Evolutionary conservation across 1,139 yeast species (phyloP), one percentile per base, ranked within the genome.

Genomic region (Saccharomyces pastorianus): DNA sequence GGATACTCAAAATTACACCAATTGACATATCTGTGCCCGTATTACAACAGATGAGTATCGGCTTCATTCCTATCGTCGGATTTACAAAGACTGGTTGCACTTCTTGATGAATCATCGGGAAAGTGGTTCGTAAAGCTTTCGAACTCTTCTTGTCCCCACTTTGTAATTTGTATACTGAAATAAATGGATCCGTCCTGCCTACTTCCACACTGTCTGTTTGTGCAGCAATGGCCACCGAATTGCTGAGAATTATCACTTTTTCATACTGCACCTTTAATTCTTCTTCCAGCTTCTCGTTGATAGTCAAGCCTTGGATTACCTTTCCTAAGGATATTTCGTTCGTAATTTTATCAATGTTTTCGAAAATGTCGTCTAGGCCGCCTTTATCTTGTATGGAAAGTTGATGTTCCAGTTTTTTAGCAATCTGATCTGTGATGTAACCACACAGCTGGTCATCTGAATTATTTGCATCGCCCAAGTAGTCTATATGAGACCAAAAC

Each of bases 11-110:
- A 0, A 81, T 76, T 0, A 85, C 74, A 0, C 87, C 89, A 2
- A 82, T 77, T 4, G 89, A 77, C 41, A 88, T 67, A 62, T 88
- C 96, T 2, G 76, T 73, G 0, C 89, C 93, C 0, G 80, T 72
- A 44, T 83, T 85, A 62, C 95, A 85, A 3, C 84, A 64, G 0
- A 87, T 65, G 17, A 84, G 59, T 4, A 66, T 55, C 2, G 69
- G 68, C 50, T 58, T 59, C 7, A 28, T 38, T 26, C 6, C 34
- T 1, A 3, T 8, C 2, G 25, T 17, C 13, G 32, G 9, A 7
- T 41, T 20, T 13, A 14, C 8, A 11, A 51, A 4, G 2, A 41
- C 42, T 1, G 26, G 13, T 11, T 42, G 29, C 3, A 60, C 49
- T 3, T 49, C 29, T 6, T 57, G 51, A 27, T 56, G 53, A 6